A percentile compares a stretch with the other conserved stretches of the same genome.
Evolutionary conservation across 306 rosid species (phyloP).

Genomic region (Cajanus cajan): DNA sequence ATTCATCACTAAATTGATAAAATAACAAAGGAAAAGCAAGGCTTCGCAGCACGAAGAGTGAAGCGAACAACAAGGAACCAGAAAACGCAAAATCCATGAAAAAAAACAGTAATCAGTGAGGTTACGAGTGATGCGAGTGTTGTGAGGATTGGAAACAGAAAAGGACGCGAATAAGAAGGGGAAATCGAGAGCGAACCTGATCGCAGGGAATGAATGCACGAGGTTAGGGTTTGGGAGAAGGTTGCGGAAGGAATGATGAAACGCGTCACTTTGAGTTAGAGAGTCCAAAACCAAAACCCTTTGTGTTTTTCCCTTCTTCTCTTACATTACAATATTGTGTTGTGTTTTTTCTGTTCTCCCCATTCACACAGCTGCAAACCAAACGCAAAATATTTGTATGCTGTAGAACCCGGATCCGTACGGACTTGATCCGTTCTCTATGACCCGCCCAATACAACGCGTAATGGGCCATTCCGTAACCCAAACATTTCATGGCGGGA

Average conservation of each 20-base stretch:
- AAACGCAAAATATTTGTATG: neutral
- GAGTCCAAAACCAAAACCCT: slow-evolving; percentile 24
- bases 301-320: neutral
- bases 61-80: neutral
- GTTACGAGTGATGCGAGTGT: neutral
- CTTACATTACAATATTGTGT: neutral
- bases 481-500: neutral
- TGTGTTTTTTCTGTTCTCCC: neutral
- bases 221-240: slow-evolving; percentile 34
- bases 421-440: neutral
- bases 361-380: neutral
- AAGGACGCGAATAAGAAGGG: neutral
- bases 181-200: slow-evolving; percentile 28
- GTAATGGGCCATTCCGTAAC: neutral
- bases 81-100: neutral
- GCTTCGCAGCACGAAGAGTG: neutral
- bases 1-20: neutral
- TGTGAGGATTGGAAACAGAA: neutral
- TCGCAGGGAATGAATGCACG: slow-evolving; percentile 15
- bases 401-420: slow-evolving; percentile 17
- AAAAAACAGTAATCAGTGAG: neutral
- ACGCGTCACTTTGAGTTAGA: slow-evolving; percentile 9
- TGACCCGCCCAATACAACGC: neutral
- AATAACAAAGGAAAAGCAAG: neutral
- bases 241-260: neutral